Evolutionary conservation across 139 green algal species (phyloP).

Genomic region (Coelastrella sp.): DNA sequence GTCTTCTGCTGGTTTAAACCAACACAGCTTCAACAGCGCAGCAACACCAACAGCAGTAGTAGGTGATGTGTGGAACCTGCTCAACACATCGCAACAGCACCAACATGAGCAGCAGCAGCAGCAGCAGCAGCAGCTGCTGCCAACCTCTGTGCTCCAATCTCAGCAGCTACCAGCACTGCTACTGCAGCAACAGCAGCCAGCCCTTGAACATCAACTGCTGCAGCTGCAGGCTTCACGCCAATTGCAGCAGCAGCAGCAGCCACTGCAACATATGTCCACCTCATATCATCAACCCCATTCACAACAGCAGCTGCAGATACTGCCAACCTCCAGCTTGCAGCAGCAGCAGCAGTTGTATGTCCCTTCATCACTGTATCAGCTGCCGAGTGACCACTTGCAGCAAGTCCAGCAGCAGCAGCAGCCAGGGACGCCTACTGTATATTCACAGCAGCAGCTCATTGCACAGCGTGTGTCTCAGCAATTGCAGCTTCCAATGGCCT

Average conservation of each 20-base stretch:
- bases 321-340: neutral
- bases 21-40: slow-evolving; percentile 9
- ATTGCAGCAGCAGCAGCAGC: slow-evolving; percentile 1
- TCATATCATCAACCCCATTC: neutral
- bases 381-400: neutral
- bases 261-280: neutral
- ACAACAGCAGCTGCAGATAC: slow-evolving; percentile 39
- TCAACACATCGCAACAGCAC: neutral
- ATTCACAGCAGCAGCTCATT: neutral
- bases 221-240: neutral
- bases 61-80: neutral
- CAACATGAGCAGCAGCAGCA: neutral
- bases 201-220: slow-evolving; percentile 16
- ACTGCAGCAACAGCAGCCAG: slow-evolving; percentile 17
- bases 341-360: neutral
- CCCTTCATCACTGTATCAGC: neutral
- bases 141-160: neutral
- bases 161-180: neutral
- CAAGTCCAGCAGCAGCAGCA: slow-evolving; percentile 20
- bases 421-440: neutral
- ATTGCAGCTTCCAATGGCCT: neutral
- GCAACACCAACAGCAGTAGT: neutral
- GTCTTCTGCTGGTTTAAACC: neutral
- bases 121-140: neutral
- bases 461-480: slow-evolving; percentile 6